Base-by-base conservation (phyloP, 208 protist genomes). In the Crithidia brevicula region DNA sequence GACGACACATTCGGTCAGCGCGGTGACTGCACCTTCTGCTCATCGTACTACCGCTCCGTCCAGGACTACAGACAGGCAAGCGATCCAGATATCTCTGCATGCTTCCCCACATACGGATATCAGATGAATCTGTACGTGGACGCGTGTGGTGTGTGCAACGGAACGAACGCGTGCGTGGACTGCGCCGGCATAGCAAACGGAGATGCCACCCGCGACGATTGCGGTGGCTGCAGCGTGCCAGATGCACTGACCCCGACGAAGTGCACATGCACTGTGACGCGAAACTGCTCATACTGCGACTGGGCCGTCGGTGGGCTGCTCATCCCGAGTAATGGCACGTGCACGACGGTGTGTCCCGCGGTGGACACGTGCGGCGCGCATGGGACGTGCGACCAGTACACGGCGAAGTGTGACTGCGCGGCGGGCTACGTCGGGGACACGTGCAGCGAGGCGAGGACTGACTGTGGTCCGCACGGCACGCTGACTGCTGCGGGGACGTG, bases 91-190 rank as follows among this genome's bases (percentile, higher is more conserved):
- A 25, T 73, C n/a, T 20, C 57, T 6, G 38, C 34, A 6, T 86
- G 81, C 28, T 47, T 27, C n/a, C 34, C 50, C 6, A 45, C 70
- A 31, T 46, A 59, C 33, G 59, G 43, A 10, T 4, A 25, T 1
- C 82, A 88, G 63, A 82, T 88, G 66, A 84, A 88, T 42, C 57
- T 76, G 7, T 67, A 63, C 53, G 53, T 77, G 2, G 78, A 88
- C 45, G 5, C 36, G 13, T 84, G 78, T 65, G 74, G 72, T 3
- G 71, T 73, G 49, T 88, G 82, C 65, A 61, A 72, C 42, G 82
- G 82, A 46, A 43, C 51, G 20, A 49, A 82, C 49, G 72, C 60
- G 47, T 88, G 82, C 23, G 27, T 82, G 38, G 77, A 84, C 68
- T 88, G 77, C 42, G 66, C 67, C 6, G 69, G 75, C 42, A 50